phyloP scores from a whole-genome alignment of 306 rosid genomes.

The Echinosophora koreensis region DNA sequence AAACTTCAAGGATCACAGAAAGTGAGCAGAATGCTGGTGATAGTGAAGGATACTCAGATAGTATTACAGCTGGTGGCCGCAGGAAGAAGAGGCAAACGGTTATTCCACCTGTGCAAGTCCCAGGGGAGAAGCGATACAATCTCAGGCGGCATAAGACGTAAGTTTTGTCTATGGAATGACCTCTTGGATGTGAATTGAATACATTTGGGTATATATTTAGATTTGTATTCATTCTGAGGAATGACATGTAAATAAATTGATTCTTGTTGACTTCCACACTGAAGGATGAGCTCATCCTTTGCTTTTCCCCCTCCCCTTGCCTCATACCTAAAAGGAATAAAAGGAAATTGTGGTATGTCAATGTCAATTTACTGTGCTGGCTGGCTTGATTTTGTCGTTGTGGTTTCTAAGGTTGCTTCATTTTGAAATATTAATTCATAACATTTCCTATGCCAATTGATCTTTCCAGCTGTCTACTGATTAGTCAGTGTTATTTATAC shows the following conservation, averaged over 20 bases:
- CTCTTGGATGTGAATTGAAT: conserved; percentile 27
- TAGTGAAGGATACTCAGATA: conserved; percentile 79
- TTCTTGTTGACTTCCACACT: conserved; percentile 19
- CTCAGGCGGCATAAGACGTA: conserved; percentile 85
- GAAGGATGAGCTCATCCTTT: conserved; percentile 1
- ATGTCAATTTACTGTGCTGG: not conserved
- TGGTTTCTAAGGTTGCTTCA: conserved; percentile 30
- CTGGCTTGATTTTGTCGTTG: conserved; percentile 28
- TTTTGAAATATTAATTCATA: conserved; percentile 20
- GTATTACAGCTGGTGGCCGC: conserved; percentile 70
- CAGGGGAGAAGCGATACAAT: conserved; percentile 78
- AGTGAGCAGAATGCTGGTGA: conserved; percentile 70
- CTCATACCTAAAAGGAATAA: conserved; percentile 2
- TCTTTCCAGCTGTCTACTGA: conserved; percentile 21
- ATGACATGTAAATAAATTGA: conserved; percentile 12
- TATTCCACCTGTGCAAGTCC: conserved; percentile 57
- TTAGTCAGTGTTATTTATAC: conserved; percentile 10
- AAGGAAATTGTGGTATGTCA: not conserved
- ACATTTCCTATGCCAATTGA: not conserved
- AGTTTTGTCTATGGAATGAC: conserved; percentile 52
- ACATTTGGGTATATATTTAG: conserved; percentile 23
- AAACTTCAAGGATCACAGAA: conserved; percentile 60
- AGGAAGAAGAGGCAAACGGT: conserved; percentile 70
- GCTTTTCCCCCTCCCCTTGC: not conserved
- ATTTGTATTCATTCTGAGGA: conserved; percentile 12